Conservation (phyloP, 306 rosid species). For the Alnus rubra region DNA sequence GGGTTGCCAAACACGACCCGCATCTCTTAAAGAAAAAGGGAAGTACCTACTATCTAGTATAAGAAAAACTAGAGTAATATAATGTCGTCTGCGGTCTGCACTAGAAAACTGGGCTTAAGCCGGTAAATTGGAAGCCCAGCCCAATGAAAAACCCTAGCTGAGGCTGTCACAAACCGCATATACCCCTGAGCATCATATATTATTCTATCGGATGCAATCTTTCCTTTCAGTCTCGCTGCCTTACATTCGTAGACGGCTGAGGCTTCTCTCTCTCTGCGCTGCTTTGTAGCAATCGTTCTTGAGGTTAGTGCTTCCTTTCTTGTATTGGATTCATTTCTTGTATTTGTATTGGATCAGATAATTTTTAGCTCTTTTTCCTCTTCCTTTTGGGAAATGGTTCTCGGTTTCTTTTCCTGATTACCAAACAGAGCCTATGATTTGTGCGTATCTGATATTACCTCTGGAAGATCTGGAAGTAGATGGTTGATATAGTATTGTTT, state of each 20-base stretch:
- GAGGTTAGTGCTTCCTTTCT: background rate
- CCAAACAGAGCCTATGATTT: background rate
- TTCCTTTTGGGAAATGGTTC: background rate
- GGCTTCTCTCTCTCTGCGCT: background rate
- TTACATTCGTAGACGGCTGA: constrained; percentile 15
- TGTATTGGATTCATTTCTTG: background rate
- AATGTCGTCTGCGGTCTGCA: too few species aligned
- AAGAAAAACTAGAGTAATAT: too few species aligned
- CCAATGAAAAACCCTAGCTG: constrained; percentile 33
- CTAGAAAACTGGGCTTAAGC: background rate
- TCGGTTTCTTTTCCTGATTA: background rate
- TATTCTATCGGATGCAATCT: background rate
- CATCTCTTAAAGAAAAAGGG: too few species aligned
- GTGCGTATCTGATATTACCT: background rate
- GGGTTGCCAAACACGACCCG: too few species aligned
- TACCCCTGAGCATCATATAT: background rate
- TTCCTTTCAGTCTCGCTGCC: constrained; percentile 25
- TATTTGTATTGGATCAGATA: background rate
- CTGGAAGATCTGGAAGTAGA: background rate
- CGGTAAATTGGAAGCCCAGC: constrained; percentile 14
- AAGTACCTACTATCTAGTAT: too few species aligned
- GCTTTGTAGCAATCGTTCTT: background rate
- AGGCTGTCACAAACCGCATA: constrained; percentile 19
- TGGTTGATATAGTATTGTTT: background rate
- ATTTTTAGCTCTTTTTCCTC: background rate